Evolutionary conservation across 2,329 filamentous ascomycete genomes (phyloP).

Genomic region (Fonsecaea multimorphosa): DNA sequence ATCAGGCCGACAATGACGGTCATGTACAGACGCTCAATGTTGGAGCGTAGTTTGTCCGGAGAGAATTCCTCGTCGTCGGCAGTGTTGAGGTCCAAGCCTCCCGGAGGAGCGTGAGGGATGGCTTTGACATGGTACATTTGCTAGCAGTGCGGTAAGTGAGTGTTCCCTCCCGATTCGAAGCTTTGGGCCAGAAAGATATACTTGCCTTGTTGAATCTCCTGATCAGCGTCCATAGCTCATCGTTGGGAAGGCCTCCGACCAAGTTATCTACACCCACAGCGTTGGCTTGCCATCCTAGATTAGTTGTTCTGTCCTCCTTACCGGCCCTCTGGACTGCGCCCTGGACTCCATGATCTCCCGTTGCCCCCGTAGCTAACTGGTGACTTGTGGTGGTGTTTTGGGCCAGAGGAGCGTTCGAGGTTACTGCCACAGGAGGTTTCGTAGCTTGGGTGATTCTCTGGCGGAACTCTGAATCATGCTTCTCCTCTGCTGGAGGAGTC

Average conservation of each 20-base stretch:
- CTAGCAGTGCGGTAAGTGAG: slow-evolving; percentile 46
- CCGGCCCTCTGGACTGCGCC: slow-evolving; percentile 55
- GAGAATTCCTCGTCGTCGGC: slow-evolving; percentile 84
- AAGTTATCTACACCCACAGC: slow-evolving; percentile 64
- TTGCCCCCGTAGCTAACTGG: slow-evolving; percentile 52
- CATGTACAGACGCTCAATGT: slow-evolving; percentile 81
- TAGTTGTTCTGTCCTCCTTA: slow-evolving; percentile 63
- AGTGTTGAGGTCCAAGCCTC: slow-evolving; percentile 78
- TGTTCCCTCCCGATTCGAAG: slow-evolving; percentile 5
- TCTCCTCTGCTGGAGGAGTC: slow-evolving; percentile 40
- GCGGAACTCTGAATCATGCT: slow-evolving; percentile 31
- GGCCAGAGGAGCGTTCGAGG: slow-evolving; percentile 33
- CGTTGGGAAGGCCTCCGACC: slow-evolving; percentile 71
- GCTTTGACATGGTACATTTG: slow-evolving; percentile 76
- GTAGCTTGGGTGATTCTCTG: slow-evolving; percentile 32
- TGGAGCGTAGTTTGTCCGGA: slow-evolving; percentile 79
- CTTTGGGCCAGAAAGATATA: neutral
- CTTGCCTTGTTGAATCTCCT: slow-evolving; percentile 74
- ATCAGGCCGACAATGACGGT: slow-evolving; percentile 73
- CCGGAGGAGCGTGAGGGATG: slow-evolving; percentile 64
- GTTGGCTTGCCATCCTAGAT: slow-evolving; percentile 68
- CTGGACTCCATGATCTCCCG: slow-evolving; percentile 51
- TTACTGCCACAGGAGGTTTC: slow-evolving; percentile 30
- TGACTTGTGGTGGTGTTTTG: slow-evolving; percentile 51
- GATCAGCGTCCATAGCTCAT: slow-evolving; percentile 74